Evolutionary conservation across 148 eudicot species (phyloP).

Genomic region (Amaranthus palmeri): DNA sequence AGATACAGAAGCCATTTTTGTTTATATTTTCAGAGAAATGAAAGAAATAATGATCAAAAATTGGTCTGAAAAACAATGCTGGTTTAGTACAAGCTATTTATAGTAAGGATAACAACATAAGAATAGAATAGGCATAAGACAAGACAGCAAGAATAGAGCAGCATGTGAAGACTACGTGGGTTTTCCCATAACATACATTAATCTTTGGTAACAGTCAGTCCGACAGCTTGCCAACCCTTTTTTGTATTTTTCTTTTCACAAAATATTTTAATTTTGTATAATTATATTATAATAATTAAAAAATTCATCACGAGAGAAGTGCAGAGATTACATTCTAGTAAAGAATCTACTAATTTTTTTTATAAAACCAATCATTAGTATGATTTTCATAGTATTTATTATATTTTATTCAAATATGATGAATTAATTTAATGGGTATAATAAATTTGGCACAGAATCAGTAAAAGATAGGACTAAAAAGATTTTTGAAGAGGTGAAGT

Average conservation of each 20-base stretch:
- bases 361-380: conserved; percentile 19
- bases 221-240: conserved; percentile 22
- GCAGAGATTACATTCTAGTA: background rate
- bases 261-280: too few relatives aligned
- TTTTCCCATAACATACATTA: conserved; percentile 4
- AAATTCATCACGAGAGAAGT: too few relatives aligned
- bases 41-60: background rate
- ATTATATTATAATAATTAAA: too few relatives aligned
- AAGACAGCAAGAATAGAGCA: background rate
- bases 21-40: background rate
- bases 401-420: too few relatives aligned
- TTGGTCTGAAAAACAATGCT: background rate
- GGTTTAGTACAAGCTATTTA: background rate
- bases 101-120: background rate
- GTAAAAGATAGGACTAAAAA: conserved; percentile 12
- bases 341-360: background rate
- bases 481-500: conserved; percentile 1
- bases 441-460: conserved; percentile 9
- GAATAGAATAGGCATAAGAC: background rate
- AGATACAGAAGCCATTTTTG: conserved; percentile 21
- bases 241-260: background rate
- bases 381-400: too few relatives aligned
- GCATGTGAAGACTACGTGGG: conserved; percentile 24
- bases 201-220: conserved; percentile 10
- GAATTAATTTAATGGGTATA: too few relatives aligned